Evolutionary conservation across 495 filamentous ascomycete species (phyloP).

Genomic region (Aspergillus incahuasiensis): DNA sequence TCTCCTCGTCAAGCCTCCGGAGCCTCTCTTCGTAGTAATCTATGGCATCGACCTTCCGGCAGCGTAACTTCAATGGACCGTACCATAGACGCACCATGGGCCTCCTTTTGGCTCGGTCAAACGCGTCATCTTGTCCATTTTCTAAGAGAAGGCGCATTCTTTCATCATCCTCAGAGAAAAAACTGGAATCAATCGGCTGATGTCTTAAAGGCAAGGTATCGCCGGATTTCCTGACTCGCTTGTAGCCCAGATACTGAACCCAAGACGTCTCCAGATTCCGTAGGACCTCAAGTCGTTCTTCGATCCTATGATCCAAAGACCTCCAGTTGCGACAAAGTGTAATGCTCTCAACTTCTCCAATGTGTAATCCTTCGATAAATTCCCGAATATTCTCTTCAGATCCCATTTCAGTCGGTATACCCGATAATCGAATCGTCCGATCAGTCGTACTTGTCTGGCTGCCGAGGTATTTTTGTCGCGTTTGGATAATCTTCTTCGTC

Average conservation of each 20-base stretch:
- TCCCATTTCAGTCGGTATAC: slow-evolving; percentile 74
- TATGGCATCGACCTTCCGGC: slow-evolving; percentile 77
- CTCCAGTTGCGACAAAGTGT: slow-evolving; percentile 86
- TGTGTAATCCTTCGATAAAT: slow-evolving; percentile 78
- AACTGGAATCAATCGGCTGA: slow-evolving; percentile 33
- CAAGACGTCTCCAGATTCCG: slow-evolving; percentile 80
- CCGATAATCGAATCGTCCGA: slow-evolving; percentile 85
- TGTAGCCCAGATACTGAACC: slow-evolving; percentile 62
- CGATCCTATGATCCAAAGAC: slow-evolving; percentile 71
- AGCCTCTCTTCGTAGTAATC: slow-evolving; percentile 89
- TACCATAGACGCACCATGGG: slow-evolving; percentile 75
- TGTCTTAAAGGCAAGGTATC: slow-evolving; percentile 49
- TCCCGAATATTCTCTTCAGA: slow-evolving; percentile 81
- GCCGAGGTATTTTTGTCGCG: slow-evolving; percentile 87
- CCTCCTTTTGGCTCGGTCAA: slow-evolving; percentile 45
- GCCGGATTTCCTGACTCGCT: slow-evolving; percentile 41
- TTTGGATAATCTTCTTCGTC: slow-evolving; percentile 75
- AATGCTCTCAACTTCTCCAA: slow-evolving; percentile 91
- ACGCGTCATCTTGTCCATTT: slow-evolving; percentile 29
- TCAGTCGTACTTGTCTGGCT: slow-evolving; percentile 91
- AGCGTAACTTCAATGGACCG: slow-evolving; percentile 69
- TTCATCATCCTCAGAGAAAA: slow-evolving; percentile 39
- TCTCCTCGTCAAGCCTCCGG: slow-evolving; percentile 74
- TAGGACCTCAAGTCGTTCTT: slow-evolving; percentile 58
- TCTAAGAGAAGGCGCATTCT: slow-evolving; percentile 50